Conservation (phyloP, 2,329 filamentous ascomycete genomes). For the Didymella sp. region DNA sequence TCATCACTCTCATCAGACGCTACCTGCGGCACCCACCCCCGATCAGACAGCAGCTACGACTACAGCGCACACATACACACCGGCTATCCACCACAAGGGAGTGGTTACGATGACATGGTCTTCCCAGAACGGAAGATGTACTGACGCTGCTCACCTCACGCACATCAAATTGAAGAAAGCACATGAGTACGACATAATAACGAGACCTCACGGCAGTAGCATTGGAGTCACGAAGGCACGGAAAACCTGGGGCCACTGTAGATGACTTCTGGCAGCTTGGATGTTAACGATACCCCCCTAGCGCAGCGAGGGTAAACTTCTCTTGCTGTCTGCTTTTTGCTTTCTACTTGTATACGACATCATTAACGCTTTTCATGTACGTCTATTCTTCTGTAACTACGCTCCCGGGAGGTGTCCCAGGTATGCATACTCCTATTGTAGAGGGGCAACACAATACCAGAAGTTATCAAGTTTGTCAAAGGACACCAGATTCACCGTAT, state of each 20-base stretch:
- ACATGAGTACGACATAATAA: neutral
- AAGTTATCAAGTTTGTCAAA: constrained; percentile 7
- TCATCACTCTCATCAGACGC: constrained; percentile 46
- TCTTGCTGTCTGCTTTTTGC: constrained; percentile 4
- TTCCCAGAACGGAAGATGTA: constrained; percentile 48
- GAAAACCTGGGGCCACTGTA: neutral
- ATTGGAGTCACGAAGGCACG: constrained; percentile 10
- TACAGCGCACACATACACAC: constrained; percentile 40
- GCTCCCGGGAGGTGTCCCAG: constrained; percentile 12
- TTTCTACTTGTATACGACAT: neutral
- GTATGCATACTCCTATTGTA: constrained; percentile 17
- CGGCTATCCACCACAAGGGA: constrained; percentile 31
- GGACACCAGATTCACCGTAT: neutral
- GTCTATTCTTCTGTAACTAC: constrained; percentile 7
- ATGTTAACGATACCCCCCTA: constrained; percentile 24
- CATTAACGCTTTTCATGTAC: constrained; percentile 1
- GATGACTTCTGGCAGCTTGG: constrained; percentile 13
- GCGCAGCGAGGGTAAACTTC: constrained; percentile 28
- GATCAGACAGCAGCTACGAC: constrained; percentile 38
- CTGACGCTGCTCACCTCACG: constrained; percentile 17
- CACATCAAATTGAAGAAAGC: neutral
- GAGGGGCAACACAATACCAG: neutral
- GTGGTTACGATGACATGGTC: constrained; percentile 45
- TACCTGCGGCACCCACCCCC: constrained; percentile 25
- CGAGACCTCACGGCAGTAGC: constrained; percentile 1